Evolutionary conservation across 208 protist species (phyloP), one percentile per base, ranked within the genome.

Genomic region (Acanthamoeba healyi): DNA sequence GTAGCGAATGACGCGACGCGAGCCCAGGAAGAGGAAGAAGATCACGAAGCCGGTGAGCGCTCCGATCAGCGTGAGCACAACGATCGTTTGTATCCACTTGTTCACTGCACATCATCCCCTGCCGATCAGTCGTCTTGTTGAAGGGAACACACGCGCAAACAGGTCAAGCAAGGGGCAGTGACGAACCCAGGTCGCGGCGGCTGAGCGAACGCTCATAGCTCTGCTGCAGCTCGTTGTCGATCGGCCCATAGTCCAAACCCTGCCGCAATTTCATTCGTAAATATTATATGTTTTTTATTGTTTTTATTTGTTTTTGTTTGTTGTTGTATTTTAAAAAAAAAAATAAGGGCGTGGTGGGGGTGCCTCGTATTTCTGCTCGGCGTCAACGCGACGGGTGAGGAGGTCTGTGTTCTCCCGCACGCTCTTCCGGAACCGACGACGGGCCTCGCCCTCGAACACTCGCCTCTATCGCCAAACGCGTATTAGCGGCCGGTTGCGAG

Each of bases 141-240:
- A 49, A 15, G 44, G 7, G 12, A 49, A 49, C 7, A 49, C 4
- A 49, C 4, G 12, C 4, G 44, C 4, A 49, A 49, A 49, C 7
- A 49, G 44, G 44, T 49, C 44, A 58, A 58, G 19, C 22, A 72
- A 72, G 63, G n/a, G n/a, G n/a, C 10, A 72, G 63, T 58, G 19
- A 58, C 12, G 26, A 17, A 81, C 70, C 70, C 5, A 40, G 29
- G 29, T 81, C 70, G 40, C 70, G 70, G 12, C 70, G 29, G n/a
- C 12, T 22, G 22, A 81, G 70, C 6, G 70, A 81, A 19, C 70
- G 70, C 40, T 81, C 36, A 17, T 81, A 81, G 38, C 29, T 40
- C 40, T 81, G 70, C 40, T 81, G 70, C 70, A 81, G 70, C 29
- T 81, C 70, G 49, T 81, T 81, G 70, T 81, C 70, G 29, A 81